A percentile compares a stretch with the other conserved stretches of the same genome.
These are phyloP conservation scores for Teunomyces tritomae DNA, from an alignment of 805 yeast genomes.

Conservation along the genomic window DNA sequence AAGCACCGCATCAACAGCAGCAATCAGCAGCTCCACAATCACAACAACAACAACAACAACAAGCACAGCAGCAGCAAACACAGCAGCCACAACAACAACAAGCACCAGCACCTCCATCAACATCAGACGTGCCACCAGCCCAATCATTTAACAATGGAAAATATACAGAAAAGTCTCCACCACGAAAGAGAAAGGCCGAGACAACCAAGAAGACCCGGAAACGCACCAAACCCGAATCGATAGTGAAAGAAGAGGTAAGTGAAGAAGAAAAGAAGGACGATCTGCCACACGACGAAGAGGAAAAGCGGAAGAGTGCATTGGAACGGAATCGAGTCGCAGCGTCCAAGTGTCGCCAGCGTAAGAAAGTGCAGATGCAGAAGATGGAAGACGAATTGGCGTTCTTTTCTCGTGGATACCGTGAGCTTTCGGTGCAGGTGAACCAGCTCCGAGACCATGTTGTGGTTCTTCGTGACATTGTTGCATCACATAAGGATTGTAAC, in stretches of 20 bases:
- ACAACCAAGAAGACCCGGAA: slow-evolving; percentile 7
- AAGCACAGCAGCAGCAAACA: slow-evolving; percentile 7
- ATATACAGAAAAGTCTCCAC: not conserved
- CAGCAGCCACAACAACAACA: slow-evolving; percentile 3
- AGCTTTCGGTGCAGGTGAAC: slow-evolving; percentile 56
- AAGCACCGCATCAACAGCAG: slow-evolving; percentile 6
- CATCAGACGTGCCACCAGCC: slow-evolving; percentile 10
- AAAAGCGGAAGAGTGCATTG: slow-evolving; percentile 67
- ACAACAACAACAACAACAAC: not conserved
- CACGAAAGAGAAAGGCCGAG: not conserved
- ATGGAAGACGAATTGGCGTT: slow-evolving; percentile 77
- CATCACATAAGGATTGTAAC: slow-evolving; percentile 51
- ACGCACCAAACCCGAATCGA: slow-evolving; percentile 1
- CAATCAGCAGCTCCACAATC: slow-evolving; percentile 4
- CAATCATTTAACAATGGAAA: not conserved
- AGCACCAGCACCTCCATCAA: slow-evolving; percentile 10
- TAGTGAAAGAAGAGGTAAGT: not conserved
- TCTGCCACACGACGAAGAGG: slow-evolving; percentile 21
- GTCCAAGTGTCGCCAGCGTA: slow-evolving; percentile 89
- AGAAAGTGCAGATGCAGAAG: slow-evolving; percentile 80
- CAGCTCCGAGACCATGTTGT: slow-evolving; percentile 58
- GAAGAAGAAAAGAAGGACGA: slow-evolving; percentile 1
- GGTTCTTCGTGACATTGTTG: slow-evolving; percentile 45
- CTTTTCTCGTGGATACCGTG: slow-evolving; percentile 68
- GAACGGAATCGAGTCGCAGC: slow-evolving; percentile 96